Conservation (phyloP, 2,329 filamentous ascomycete species). For the Fusarium cyanostomum region DNA sequence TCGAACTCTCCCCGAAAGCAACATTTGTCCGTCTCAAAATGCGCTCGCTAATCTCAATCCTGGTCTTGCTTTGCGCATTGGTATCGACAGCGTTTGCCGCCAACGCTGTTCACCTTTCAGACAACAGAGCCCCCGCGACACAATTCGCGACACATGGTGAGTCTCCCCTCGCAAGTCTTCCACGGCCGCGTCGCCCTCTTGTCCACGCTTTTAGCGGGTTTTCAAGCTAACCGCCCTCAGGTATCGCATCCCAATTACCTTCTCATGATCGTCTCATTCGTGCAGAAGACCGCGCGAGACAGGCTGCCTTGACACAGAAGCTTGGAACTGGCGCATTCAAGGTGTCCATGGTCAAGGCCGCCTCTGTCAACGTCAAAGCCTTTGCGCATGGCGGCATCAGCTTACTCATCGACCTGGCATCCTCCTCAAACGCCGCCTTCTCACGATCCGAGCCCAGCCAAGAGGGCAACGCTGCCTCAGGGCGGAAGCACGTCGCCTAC, state of each 20-base stretch:
- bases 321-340: constrained; percentile 86
- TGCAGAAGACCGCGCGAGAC: constrained; percentile 77
- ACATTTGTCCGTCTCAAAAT: constrained; percentile 13
- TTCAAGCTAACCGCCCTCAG: constrained; percentile 52
- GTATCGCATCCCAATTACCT: constrained; percentile 75
- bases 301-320: constrained; percentile 80
- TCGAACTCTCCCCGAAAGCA: not conserved
- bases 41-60: constrained; percentile 24
- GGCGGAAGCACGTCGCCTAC: constrained; percentile 42
- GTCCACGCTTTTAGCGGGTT: not conserved
- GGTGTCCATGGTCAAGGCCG: constrained; percentile 85
- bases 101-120: constrained; percentile 26
- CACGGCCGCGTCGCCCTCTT: not conserved
- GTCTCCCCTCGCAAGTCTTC: not conserved
- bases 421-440: constrained; percentile 76
- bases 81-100: constrained; percentile 16
- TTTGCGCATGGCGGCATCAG: constrained; percentile 86
- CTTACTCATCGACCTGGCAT: constrained; percentile 82
- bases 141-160: constrained; percentile 37
- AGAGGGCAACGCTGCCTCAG: constrained; percentile 69
- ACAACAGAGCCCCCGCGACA: constrained; percentile 32
- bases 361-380: constrained; percentile 77
- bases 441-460: constrained; percentile 76
- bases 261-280: constrained; percentile 79
- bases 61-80: constrained; percentile 30